Evolutionary conservation across 2,329 filamentous ascomycete species (phyloP).

Genomic region (Xylaria sp.): DNA sequence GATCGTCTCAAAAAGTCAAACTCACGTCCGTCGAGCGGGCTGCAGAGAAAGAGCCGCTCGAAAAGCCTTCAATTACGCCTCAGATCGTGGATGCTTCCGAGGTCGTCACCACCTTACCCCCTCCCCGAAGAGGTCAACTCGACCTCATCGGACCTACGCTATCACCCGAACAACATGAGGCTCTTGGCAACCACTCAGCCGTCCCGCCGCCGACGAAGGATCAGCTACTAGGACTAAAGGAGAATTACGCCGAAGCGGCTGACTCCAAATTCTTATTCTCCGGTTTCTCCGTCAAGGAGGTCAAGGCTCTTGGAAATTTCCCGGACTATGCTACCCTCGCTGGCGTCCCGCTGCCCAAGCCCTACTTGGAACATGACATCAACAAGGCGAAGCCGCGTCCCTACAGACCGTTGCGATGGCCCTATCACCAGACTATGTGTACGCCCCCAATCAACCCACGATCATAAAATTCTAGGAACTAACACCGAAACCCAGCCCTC

Average conservation of each 20-base stretch:
- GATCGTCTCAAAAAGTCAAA: not conserved
- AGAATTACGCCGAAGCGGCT: constrained; percentile 33
- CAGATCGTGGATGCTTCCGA: constrained; percentile 17
- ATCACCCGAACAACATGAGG: constrained; percentile 16
- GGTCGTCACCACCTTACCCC: constrained; percentile 22
- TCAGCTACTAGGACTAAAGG: constrained; percentile 32
- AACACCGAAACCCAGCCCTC: constrained; percentile 48
- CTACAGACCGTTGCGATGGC: constrained; percentile 77
- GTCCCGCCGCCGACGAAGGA: constrained; percentile 18
- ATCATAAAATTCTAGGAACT: not conserved
- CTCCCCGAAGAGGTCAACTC: constrained; percentile 22
- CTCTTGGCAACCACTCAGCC: constrained; percentile 21
- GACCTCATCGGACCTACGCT: constrained; percentile 16
- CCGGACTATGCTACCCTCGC: constrained; percentile 72
- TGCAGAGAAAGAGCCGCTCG: constrained; percentile 22
- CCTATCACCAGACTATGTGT: constrained; percentile 91
- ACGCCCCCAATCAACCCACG: constrained; percentile 34
- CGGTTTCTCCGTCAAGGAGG: constrained; percentile 64
- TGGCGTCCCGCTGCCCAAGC: constrained; percentile 64
- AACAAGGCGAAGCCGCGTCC: constrained; percentile 64
- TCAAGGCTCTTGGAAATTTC: constrained; percentile 67
- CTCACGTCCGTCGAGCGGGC: not conserved
- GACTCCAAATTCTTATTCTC: constrained; percentile 52
- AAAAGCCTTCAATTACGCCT: constrained; percentile 20
- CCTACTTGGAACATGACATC: constrained; percentile 63